Base-by-base conservation (phyloP, 768 basidiomycete genomes). In the Lactarius psammicola region DNA sequence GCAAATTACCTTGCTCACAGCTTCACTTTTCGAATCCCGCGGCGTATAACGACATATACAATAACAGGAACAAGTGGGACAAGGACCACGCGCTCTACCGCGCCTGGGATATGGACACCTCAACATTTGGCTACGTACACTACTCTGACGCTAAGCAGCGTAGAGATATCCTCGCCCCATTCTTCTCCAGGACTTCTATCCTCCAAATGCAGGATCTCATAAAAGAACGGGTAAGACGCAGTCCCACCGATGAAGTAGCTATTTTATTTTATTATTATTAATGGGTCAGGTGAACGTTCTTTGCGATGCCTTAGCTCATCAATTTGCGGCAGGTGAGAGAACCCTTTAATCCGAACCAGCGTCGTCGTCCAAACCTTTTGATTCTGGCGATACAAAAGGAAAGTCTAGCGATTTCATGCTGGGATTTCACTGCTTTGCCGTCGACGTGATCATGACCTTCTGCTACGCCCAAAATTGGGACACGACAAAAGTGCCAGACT, bases 1-100 rank as follows among this genome's bases (percentile, higher is more conserved):
- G 5, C 31, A 40, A 40, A 18, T 18, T 18, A 40, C 40, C 5
- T 18, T 40, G 15, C 17, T 18, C 40, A 6, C 7, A 60, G 46
- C 60, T 60, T 20, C 46, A 60, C n/a, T 60, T 60, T 31, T 23
- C 60, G 31, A 51, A 60, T 44, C 42, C 60, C 3, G 60, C 38
- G 7, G 60, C 46, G 10, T 44, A 28, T 30, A 51, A 60, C 20
- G 60, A 30, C 15, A 60, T 60, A 28, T 60, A 60, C 31, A 51
- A 60, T 5, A 30, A 28, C 38, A 44, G 15, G 40, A 40, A 40
- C 40, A 40, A 40, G 40, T 40, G 40, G 40, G 40, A 40, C 40
- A 40, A 40, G 40, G 60, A 60, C 30, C 33, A 60, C 31, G 13
- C 15, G n/a, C 20, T 49, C 4, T 60, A 60, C 46, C 46, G 60